Evolutionary conservation across 208 protist species (phyloP), one percentile per base, ranked within the genome.

Genomic region (Acanthamoeba lenticulata): DNA sequence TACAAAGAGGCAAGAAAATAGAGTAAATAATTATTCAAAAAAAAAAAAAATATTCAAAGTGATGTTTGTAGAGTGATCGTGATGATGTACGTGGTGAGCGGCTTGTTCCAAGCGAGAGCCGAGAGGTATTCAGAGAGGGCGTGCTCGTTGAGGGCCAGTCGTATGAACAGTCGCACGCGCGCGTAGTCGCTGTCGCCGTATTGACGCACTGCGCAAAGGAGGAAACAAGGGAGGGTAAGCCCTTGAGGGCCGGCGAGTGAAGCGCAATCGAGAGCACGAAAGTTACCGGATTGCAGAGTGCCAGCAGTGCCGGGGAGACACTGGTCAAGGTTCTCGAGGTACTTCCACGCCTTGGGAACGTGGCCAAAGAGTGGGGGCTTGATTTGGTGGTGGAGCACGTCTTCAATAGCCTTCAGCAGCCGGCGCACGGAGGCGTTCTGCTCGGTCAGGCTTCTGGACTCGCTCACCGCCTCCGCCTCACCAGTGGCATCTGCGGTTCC

Each of bases 131-230:
- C 72, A 29, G 34, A 47, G 0, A 81, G 34, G 72, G 72, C 13
- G 72, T 17, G 38, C 42, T 81, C 72, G 72, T 81, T 81, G 42
- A 81, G 72, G 27, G 72, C 72, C 32, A 81, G 42, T 24, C 72
- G 72, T 6, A 81, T 42, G 42, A 81, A 81, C 36, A 81, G 6
- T 7, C 72, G 34, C 0, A 42, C 72, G 2, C 42, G 34, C 38
- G 38, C 72, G 72, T 49, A 47, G 72, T 81, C 72, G 42, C 72
- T 81, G 21, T 15, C 42, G 5, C 72, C 72, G 21, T 49, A 81
- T 17, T 81, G 17, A 13, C 42, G 34, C 42, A 47, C 72, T 47
- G 72, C 24, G 17, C 7, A 15, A 60, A 5, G 45, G 15, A 15
- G 9, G 15, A 15, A 15, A 19, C 45, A 52, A 15, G 45, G 9